Base-by-base conservation (phyloP, 163 green algal species). In the Coccomyxa subellipsoidea region DNA sequence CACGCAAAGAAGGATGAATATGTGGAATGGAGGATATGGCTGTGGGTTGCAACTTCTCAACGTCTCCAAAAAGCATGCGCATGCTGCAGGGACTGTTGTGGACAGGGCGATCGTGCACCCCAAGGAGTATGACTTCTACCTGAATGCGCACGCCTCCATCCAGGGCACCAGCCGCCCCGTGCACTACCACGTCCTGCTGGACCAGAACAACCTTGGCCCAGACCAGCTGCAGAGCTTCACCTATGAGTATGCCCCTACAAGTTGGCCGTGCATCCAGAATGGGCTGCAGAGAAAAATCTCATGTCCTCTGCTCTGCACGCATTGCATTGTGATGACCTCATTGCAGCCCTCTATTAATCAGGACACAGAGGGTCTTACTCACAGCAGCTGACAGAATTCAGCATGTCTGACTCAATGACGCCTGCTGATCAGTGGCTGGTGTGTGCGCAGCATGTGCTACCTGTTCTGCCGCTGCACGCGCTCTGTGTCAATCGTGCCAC, bases 111-210 rank as follows among this genome's bases (percentile, higher is more conserved):
- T 98, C 76, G 87, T 73, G 29, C 84, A 92, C n/a, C 91, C 91
- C 18, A 81, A 85, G 34, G 92, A 94, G 73, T 96, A 93, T 66
- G 91, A 96, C 82, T 98, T 97, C 88, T 98, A 92, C 85, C 89
- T 98, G 32, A 94, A 95, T 88, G 89, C 71, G 75, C 95, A 98
- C 80, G 87, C 89, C 8, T 92, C 93, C 53, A 88, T 98, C 36
- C 91, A 97, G 89, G 92, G 92, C 76, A 95, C 89, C 82, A 92
- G 82, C 81, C 84, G 88, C 34, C 89, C 93, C 9, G 89, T 88
- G 37, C 92, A 94, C 87, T 97, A 97, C 90, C 87, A 94, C 54
- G 93, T 98, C 69, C 87, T 98, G 81, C 79, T 94, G 35, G 94
- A 98, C 76, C 93, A 98, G 87, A 96, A 95, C 79, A 85, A 85